Evolutionary conservation across 768 basidiomycete genomes (phyloP).

Genomic region (Leccinum aurantiacum): DNA sequence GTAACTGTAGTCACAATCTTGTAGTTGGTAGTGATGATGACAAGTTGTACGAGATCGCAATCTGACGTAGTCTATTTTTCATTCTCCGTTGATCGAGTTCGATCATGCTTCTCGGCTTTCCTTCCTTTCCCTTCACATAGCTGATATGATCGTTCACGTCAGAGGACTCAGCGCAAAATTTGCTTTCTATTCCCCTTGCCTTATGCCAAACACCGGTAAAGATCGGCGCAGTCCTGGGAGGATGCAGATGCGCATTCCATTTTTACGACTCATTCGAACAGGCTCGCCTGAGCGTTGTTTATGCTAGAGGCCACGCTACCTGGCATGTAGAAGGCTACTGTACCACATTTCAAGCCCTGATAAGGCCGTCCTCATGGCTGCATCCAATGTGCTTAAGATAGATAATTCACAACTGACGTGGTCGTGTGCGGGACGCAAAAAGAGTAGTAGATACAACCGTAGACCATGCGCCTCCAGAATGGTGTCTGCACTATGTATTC

Average conservation of each 20-base stretch:
- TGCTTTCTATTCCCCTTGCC: conserved; percentile 86
- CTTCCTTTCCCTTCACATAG: not conserved
- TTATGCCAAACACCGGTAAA: conserved; percentile 75
- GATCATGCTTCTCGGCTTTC: not conserved
- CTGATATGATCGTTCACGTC: conserved; percentile 42
- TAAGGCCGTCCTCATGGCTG: conserved; percentile 71
- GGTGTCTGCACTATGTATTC: too few species aligned
- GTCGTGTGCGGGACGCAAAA: not conserved
- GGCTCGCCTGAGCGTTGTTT: conserved; percentile 59
- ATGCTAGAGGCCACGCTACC: too few species aligned
- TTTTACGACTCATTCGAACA: conserved; percentile 10
- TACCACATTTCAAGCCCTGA: conserved; percentile 53
- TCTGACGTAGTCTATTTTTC: not conserved
- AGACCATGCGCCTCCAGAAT: not conserved
- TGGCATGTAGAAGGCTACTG: conserved; percentile 24
- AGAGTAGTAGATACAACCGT: not conserved
- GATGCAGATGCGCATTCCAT: conserved; percentile 12
- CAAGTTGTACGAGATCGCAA: not conserved
- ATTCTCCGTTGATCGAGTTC: not conserved
- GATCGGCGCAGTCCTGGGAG: conserved; percentile 77
- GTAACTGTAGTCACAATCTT: not conserved
- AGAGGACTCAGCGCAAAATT: conserved; percentile 69
- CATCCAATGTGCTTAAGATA: conserved; percentile 57
- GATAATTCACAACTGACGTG: conserved; percentile 43
- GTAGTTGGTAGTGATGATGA: not conserved